Evolutionary conservation across 306 rosid genomes (phyloP).

Genomic region (Sicyos edulis): DNA sequence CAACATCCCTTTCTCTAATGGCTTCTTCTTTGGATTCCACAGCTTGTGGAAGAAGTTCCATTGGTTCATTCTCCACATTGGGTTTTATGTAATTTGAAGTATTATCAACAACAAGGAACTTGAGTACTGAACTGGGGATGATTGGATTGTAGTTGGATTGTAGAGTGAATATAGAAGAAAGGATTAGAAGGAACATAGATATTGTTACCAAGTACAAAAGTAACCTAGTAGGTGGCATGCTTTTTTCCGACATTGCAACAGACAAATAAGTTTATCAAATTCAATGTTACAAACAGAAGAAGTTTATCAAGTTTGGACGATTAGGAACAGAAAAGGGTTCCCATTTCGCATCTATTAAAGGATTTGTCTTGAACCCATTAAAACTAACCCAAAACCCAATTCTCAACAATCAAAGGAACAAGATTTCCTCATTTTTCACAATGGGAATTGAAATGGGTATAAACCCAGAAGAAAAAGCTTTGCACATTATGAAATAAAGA

Average conservation of each 20-base stretch:
- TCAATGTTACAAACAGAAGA: not conserved
- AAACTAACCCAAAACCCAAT: not conserved
- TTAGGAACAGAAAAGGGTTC: not conserved
- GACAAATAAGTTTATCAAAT: not conserved
- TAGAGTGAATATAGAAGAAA: slow-evolving; percentile 68
- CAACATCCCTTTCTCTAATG: slow-evolving; percentile 27
- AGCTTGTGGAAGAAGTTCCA: slow-evolving; percentile 23
- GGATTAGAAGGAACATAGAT: slow-evolving; percentile 62
- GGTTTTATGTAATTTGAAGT: slow-evolving; percentile 58
- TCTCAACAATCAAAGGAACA: not conserved
- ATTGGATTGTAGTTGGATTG: slow-evolving; percentile 56
- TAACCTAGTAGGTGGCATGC: slow-evolving; percentile 54
- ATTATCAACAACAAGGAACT: slow-evolving; percentile 58
- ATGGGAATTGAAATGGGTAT: not conserved
- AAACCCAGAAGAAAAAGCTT: not conserved
- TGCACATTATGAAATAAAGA: not conserved
- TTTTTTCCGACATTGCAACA: slow-evolving; percentile 67
- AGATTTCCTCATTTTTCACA: not conserved
- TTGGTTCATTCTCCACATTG: slow-evolving; percentile 35
- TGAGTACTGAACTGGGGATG: slow-evolving; percentile 65
- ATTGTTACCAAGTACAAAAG: slow-evolving; percentile 50
- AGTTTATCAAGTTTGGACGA: not conserved
- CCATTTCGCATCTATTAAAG: not conserved
- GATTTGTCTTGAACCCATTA: not conserved
- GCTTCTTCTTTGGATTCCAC: slow-evolving; percentile 21